Base-by-base conservation (phyloP, 306 rosid genomes). In the Rosa persica region DNA sequence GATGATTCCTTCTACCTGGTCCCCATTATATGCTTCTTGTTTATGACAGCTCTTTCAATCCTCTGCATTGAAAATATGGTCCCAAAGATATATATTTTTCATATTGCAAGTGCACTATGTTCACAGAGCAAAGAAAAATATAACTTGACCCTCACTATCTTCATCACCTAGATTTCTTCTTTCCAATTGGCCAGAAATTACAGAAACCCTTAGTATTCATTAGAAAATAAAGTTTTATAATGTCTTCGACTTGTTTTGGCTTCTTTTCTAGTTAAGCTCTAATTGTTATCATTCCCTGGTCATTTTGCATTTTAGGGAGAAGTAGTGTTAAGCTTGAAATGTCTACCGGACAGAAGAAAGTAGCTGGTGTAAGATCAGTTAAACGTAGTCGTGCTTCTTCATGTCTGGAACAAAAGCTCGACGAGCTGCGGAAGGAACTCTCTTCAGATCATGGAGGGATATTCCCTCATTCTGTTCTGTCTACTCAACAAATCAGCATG, bases 401-500 rank as follows among this genome's bases (percentile, higher is more conserved):
- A 9, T 89, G 83, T 76, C 83, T 94, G 87, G 97, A 89, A 84
- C 73, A 84, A 71, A 92, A 90, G 87, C 97, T 94, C 67, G 95
- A 90, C 23, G 93, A 88, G 88, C 79, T 94, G 81, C 85, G 93
- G 70, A 90, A 87, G 84, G 92, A 94, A 77, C 79, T 94, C 68
- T 86, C 95, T 54, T 89, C 89, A n/a, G 19, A 30, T 23, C 93
- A 86, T 70, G 97, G 97, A 62, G 97, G 92, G 79, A 90, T 94
- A 85, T 86, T 92, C 77, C 98, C 97, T 23, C 97, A 94, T 88
- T 87, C 97, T 68, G 86, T 90, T 72, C 77, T 94, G 81, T 86
- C 97, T 76, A 84, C 90, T 76, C 96, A 94, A 80, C 98, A 92
- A 78, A 89, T 94, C 84, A 78, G 78, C 86, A 60, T 83, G 80